Evolutionary conservation across 2,329 filamentous ascomycete genomes (phyloP).

Genomic region (Cytospora mali): DNA sequence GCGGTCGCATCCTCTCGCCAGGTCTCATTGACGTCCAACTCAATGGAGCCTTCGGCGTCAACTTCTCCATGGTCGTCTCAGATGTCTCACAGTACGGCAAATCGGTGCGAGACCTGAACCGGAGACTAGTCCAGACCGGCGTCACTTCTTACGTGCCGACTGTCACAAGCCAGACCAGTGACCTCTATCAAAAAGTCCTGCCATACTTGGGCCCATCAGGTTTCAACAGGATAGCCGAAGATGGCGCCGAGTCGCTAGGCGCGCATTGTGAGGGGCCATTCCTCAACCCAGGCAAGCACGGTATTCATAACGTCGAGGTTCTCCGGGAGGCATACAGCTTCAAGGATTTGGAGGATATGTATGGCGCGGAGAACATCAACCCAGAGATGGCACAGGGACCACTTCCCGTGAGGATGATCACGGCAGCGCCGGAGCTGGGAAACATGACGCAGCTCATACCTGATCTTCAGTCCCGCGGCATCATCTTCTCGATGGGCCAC

Average conservation of each 20-base stretch:
- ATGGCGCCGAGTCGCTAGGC: constrained; percentile 84
- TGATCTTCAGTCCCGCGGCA: constrained; percentile 64
- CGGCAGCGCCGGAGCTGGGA: constrained; percentile 80
- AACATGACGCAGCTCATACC: constrained; percentile 70
- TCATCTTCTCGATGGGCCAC: constrained; percentile 82
- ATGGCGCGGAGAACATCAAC: constrained; percentile 70
- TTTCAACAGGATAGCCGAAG: constrained; percentile 55
- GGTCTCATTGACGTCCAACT: constrained; percentile 91
- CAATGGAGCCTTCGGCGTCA: constrained; percentile 91
- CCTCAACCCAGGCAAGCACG: constrained; percentile 79
- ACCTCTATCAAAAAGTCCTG: constrained; percentile 80
- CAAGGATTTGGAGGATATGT: constrained; percentile 68
- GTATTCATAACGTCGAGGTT: constrained; percentile 77
- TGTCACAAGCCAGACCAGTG: constrained; percentile 75
- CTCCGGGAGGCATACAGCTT: constrained; percentile 67
- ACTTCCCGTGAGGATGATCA: constrained; percentile 73
- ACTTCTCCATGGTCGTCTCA: constrained; percentile 76
- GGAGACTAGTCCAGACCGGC: constrained; percentile 70
- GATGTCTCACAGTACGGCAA: constrained; percentile 69
- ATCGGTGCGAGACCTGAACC: constrained; percentile 69
- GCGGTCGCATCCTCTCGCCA: constrained; percentile 80
- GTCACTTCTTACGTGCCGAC: constrained; percentile 86
- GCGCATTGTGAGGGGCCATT: constrained; percentile 93
- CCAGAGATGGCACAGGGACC: constrained; percentile 40
- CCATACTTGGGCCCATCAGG: constrained; percentile 78